These are phyloP conservation scores for Austroboletus eburneus DNA, from an alignment of 768 basidiomycete species.

Conservation along the genomic window DNA sequence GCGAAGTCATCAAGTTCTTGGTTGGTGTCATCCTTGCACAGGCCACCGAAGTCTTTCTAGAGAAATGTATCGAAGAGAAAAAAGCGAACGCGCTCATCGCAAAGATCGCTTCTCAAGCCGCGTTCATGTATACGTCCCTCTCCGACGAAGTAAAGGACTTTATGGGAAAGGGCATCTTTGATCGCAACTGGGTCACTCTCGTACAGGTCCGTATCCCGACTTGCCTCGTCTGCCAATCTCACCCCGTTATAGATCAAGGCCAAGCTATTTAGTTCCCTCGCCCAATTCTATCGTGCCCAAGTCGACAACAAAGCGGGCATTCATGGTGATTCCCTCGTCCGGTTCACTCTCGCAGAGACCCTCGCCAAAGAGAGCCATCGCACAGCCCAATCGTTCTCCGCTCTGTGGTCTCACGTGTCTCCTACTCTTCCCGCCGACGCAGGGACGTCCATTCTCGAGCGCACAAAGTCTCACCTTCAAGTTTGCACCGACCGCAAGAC, in stretches of 20 bases:
- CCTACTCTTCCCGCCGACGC: slow-evolving; percentile 88
- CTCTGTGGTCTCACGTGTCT: slow-evolving; percentile 68
- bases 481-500: slow-evolving; percentile 70
- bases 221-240: not conserved
- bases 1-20: slow-evolving; percentile 92
- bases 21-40: slow-evolving; percentile 87
- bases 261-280: slow-evolving; percentile 81
- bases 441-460: slow-evolving; percentile 70
- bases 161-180: slow-evolving; percentile 93
- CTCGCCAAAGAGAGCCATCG: slow-evolving; percentile 81
- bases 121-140: slow-evolving; percentile 75
- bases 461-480: slow-evolving; percentile 77
- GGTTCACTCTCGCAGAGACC: slow-evolving; percentile 71
- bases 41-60: slow-evolving; percentile 94
- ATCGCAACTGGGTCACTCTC: slow-evolving; percentile 88
- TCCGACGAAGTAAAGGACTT: slow-evolving; percentile 94
- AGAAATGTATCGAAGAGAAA: slow-evolving; percentile 93
- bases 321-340: slow-evolving; percentile 82
- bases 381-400: slow-evolving; percentile 61
- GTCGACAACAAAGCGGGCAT: slow-evolving; percentile 73
- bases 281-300: slow-evolving; percentile 82
- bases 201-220: slow-evolving; percentile 53
- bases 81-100: slow-evolving; percentile 72
- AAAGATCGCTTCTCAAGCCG: slow-evolving; percentile 82
- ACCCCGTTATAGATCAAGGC: slow-evolving; percentile 67